Base-by-base conservation (phyloP, 805 yeast genomes). In the Yarrowia hollandica region DNA sequence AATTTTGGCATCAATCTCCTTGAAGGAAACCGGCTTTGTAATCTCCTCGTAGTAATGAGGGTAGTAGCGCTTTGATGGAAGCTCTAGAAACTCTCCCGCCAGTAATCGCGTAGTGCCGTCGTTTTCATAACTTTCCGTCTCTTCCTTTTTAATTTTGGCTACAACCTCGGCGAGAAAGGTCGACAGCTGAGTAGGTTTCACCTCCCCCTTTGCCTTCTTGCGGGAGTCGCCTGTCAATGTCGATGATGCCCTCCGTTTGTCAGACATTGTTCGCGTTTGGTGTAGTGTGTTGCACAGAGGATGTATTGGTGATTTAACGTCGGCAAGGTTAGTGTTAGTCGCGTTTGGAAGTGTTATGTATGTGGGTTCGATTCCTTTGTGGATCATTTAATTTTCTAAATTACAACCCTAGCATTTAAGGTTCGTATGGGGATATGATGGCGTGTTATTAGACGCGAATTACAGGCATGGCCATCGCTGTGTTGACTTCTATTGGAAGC, bases 31-130 rank as follows among this genome's bases (percentile, higher is more conserved):
- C 2, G 96, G 96, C 19, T 73, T 72, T 57, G 75, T 72, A 42
- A 88, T 82, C 59, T 82, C 74, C 60, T 81, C 79, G 68, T 85
- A 88, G 70, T 90, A 90, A 68, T 89, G 95, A 0, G 96, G 90
- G 67, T 87, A 89, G 44, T 81, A 72, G 68, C 85, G 83, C 64
- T 83, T 82, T 22, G 86, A 79, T 7, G 96, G 97, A 34, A 90
- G 76, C 64, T 82, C 83, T 62, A 83, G 69, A 71, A 90, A 90
- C 70, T 82, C 81, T 63, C 78, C 72, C 34, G 73, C 61, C 57
- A 76, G 66, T 69, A 56, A 72, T 70, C 62, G 48, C 4, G 44
- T 37, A 4, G 42, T 37, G 3, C 44, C 58, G 14, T 52, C 58
- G 35, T 52, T 52, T n/a, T 35, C 44, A 19, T 52, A 37, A 5